Evolutionary conservation across 345 rosid species (phyloP).

Genomic region (Citrus maxima): DNA sequence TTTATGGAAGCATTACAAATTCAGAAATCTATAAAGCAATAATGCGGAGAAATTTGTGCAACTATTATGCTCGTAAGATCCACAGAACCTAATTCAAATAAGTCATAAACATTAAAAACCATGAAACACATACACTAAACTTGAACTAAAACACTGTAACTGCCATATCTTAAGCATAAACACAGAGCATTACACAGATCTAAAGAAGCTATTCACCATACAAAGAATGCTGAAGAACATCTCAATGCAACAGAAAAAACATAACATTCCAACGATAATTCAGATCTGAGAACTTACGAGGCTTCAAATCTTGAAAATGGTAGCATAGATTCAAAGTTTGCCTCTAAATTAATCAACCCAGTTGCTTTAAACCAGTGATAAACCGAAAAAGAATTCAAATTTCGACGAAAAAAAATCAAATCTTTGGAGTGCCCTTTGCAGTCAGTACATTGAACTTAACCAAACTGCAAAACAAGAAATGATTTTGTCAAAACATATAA

Average conservation of each 20-base stretch:
- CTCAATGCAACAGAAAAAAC: constrained; percentile 32
- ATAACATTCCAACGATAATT: constrained; percentile 32
- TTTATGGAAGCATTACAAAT: neutral
- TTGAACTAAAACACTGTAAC: constrained; percentile 13
- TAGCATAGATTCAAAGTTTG: constrained; percentile 23
- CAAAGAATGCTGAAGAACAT: constrained; percentile 20
- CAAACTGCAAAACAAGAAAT: constrained; percentile 14
- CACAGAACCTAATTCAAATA: constrained; percentile 6
- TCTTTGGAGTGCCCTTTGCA: constrained; percentile 17
- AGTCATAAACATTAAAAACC: constrained; percentile 11
- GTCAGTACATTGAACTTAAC: constrained; percentile 24
- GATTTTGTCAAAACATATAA: constrained; percentile 8
- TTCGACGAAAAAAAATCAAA: constrained; percentile 19
- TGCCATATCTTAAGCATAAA: constrained; percentile 16
- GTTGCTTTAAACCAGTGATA: constrained; percentile 18
- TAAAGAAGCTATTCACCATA: constrained; percentile 17
- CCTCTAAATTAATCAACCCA: constrained; percentile 30
- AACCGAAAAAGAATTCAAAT: constrained; percentile 19
- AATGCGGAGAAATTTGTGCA: neutral
- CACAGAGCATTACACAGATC: constrained; percentile 34
- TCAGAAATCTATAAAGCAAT: neutral
- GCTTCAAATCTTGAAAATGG: constrained; percentile 34
- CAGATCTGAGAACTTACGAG: constrained; percentile 73
- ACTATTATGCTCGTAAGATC: neutral
- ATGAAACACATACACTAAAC: constrained; percentile 2